phyloP scores from a whole-genome alignment of 441 rosid genomes.

The Eruca vesicaria region DNA sequence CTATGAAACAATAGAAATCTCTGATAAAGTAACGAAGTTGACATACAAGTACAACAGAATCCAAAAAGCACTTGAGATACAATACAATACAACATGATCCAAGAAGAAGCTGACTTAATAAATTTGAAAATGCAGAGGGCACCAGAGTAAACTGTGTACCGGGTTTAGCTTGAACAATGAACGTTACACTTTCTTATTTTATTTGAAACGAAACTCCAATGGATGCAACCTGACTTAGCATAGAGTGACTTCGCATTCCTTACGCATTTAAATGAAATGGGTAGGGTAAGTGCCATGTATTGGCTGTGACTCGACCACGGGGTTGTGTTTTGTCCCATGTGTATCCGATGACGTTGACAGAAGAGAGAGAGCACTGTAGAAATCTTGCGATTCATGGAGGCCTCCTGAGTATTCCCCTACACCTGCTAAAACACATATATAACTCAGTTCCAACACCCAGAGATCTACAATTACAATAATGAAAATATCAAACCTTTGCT shows the following conservation, averaged over 20 bases:
- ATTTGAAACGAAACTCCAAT: background rate
- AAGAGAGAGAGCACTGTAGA: conserved; percentile 99
- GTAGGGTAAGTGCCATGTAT: conserved; percentile 25
- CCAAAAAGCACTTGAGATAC: background rate
- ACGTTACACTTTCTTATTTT: background rate
- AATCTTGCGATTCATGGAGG: conserved; percentile 59
- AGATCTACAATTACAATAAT: background rate
- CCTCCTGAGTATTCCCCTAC: conserved; percentile 53
- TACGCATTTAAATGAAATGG: conserved; percentile 16
- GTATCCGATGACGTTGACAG: conserved; percentile 85
- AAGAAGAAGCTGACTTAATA: background rate
- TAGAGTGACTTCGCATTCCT: conserved; percentile 1
- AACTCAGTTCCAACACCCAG: background rate
- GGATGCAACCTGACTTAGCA: background rate
- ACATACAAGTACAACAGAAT: background rate
- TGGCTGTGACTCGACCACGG: conserved; percentile 18
- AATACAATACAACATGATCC: background rate
- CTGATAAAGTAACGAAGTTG: background rate
- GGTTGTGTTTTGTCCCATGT: conserved; percentile 38
- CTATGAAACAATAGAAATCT: conserved; percentile 1
- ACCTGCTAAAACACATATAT: conserved; percentile 42
- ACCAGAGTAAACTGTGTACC: background rate
- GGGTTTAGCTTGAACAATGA: conserved; percentile 7
- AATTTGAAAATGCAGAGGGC: background rate
- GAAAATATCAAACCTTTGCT: conserved; percentile 41